A percentile compares a stretch with the other conserved stretches of the same genome.
Evolutionary conservation across 2,329 filamentous ascomycete genomes (phyloP).

Genomic region (Botryotinia convoluta): DNA sequence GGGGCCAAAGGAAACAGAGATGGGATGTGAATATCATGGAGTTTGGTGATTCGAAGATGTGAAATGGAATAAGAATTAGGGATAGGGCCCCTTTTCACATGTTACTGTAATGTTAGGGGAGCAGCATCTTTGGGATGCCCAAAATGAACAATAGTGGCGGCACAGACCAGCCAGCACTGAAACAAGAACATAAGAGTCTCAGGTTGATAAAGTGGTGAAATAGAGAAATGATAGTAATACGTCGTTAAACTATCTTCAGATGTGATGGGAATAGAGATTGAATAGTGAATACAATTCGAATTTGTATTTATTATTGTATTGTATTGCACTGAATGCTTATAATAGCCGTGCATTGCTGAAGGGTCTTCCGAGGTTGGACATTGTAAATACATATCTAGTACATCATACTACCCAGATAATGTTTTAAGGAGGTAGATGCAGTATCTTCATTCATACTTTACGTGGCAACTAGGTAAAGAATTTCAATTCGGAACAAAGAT

Average conservation of each 20-base stretch:
- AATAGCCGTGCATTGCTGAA: background rate
- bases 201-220: background rate
- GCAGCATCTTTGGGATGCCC: slow-evolving; percentile 6
- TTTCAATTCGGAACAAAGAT: background rate
- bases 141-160: slow-evolving; percentile 14
- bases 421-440: background rate
- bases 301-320: background rate
- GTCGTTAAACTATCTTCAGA: background rate
- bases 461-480: background rate
- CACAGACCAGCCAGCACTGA: background rate
- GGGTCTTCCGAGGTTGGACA: background rate
- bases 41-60: slow-evolving; percentile 14
- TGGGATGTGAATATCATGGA: slow-evolving; percentile 15
- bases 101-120: slow-evolving; percentile 16
- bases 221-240: background rate
- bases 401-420: background rate
- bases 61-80: slow-evolving; percentile 10
- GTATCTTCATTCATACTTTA: background rate
- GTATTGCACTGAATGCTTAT: background rate
- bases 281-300: background rate
- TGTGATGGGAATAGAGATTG: background rate
- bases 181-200: background rate
- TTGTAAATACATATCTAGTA: background rate
- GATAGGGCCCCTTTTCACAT: background rate
- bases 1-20: background rate